A percentile compares a stretch with the other conserved stretches of the same genome.
phyloP scores from a whole-genome alignment of 2,329 filamentous ascomycete genomes.

The Beauveria sp. region DNA sequence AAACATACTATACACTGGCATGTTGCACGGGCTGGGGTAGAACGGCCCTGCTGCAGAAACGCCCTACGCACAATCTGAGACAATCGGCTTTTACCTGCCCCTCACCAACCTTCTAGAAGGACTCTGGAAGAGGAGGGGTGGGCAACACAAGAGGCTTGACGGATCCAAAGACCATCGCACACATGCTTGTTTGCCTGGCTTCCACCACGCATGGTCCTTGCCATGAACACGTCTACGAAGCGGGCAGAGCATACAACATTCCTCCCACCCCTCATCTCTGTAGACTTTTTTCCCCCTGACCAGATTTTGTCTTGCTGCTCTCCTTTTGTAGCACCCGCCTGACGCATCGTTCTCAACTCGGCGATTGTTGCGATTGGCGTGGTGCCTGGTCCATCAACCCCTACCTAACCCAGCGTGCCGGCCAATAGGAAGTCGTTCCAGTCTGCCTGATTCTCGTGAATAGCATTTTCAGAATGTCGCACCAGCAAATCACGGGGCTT shows the following conservation, averaged over 20 bases:
- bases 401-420: background rate
- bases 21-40: background rate
- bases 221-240: background rate
- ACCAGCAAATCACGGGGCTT: background rate
- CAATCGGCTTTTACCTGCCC: conserved; percentile 1
- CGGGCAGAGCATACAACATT: background rate
- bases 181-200: conserved; percentile 1
- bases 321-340: background rate
- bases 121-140: background rate
- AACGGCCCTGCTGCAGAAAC: background rate
- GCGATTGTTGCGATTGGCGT: conserved; percentile 4
- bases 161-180: background rate
- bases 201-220: background rate
- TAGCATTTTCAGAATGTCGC: background rate
- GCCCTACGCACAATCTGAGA: background rate
- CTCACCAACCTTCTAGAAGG: conserved; percentile 3
- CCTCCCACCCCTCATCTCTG: background rate
- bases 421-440: conserved; percentile 1
- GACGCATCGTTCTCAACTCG: conserved; percentile 2
- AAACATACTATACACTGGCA: background rate
- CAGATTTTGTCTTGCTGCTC: background rate
- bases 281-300: background rate
- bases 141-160: conserved; percentile 3
- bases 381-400: background rate
- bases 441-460: background rate